A percentile compares a stretch with the other conserved stretches of the same genome.
phyloP scores from a whole-genome alignment of 257 asterid genomes.

The Handroanthus guayacan region DNA sequence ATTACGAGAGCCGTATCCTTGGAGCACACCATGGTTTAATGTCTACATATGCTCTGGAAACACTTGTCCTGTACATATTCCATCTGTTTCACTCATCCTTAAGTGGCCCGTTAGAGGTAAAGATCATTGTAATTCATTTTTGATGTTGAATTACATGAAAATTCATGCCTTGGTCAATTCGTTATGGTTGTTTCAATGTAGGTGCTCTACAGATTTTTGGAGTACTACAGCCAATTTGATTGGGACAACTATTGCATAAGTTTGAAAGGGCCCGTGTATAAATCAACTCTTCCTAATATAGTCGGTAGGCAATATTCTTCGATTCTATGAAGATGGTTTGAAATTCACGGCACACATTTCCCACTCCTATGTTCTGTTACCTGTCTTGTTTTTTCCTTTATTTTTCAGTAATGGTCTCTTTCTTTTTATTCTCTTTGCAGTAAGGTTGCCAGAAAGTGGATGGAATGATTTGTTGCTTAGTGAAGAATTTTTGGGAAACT shows the following conservation, averaged over 20 bases:
- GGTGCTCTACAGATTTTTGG: constrained; percentile 83
- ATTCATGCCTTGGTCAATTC: constrained; percentile 29
- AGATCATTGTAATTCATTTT: constrained; percentile 19
- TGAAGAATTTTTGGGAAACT: constrained; percentile 62
- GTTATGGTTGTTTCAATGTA: constrained; percentile 30
- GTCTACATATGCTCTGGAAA: constrained; percentile 62
- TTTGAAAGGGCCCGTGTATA: constrained; percentile 75
- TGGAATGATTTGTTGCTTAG: constrained; percentile 51
- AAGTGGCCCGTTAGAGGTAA: constrained; percentile 65
- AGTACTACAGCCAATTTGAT: constrained; percentile 79
- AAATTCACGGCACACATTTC: background rate
- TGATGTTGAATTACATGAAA: constrained; percentile 2
- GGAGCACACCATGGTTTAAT: constrained; percentile 90
- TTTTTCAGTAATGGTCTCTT: too few relatives aligned
- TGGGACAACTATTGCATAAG: constrained; percentile 86
- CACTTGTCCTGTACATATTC: constrained; percentile 56
- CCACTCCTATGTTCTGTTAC: background rate
- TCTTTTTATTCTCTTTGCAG: constrained; percentile 48
- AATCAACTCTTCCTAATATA: constrained; percentile 67
- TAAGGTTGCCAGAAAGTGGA: constrained; percentile 58
- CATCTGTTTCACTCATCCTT: constrained; percentile 54
- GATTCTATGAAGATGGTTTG: background rate
- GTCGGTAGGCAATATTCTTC: constrained; percentile 60
- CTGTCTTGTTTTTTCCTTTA: background rate
- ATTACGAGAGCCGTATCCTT: constrained; percentile 85